Percentiles rank a stretch among this genome's conserved stretches.
These are phyloP conservation scores for Penicillium lividum DNA, from an alignment of 495 filamentous ascomycete species.

Conservation along the genomic window DNA sequence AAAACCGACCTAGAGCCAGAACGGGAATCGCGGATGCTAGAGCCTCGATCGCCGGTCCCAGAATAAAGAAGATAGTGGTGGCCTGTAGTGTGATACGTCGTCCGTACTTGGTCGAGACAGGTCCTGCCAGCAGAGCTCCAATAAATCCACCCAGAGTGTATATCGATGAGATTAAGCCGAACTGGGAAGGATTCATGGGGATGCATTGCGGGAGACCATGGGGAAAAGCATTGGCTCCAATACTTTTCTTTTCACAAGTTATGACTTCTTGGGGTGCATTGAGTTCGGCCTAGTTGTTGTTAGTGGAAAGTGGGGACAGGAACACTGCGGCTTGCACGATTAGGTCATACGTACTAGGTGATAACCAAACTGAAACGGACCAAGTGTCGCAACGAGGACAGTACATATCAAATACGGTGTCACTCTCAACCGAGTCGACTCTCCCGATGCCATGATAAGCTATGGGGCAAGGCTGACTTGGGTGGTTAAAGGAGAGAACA, in stretches of 20 bases:
- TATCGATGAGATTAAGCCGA: constrained; percentile 81
- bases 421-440: constrained; percentile 27
- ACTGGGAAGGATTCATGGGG: constrained; percentile 72
- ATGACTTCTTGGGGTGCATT: constrained; percentile 92
- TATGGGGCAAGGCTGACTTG: background rate
- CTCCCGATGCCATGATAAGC: constrained; percentile 8
- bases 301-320: background rate
- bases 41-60: constrained; percentile 75
- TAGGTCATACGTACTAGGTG: constrained; percentile 64
- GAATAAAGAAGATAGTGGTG: constrained; percentile 71
- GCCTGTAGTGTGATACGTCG: constrained; percentile 69
- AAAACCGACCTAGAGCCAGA: constrained; percentile 70
- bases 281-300: constrained; percentile 71
- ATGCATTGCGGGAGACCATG: constrained; percentile 70
- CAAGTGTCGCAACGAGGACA: constrained; percentile 66
- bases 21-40: constrained; percentile 64
- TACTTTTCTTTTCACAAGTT: constrained; percentile 69
- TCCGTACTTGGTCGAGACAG: constrained; percentile 69
- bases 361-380: constrained; percentile 90
- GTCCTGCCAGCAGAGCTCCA: constrained; percentile 77
- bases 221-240: constrained; percentile 39
- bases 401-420: constrained; percentile 68
- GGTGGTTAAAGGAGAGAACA: too few species aligned
- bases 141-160: constrained; percentile 88
- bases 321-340: background rate